Conservation (phyloP, 2,329 filamentous ascomycete genomes). For the Fusarium redolens region DNA sequence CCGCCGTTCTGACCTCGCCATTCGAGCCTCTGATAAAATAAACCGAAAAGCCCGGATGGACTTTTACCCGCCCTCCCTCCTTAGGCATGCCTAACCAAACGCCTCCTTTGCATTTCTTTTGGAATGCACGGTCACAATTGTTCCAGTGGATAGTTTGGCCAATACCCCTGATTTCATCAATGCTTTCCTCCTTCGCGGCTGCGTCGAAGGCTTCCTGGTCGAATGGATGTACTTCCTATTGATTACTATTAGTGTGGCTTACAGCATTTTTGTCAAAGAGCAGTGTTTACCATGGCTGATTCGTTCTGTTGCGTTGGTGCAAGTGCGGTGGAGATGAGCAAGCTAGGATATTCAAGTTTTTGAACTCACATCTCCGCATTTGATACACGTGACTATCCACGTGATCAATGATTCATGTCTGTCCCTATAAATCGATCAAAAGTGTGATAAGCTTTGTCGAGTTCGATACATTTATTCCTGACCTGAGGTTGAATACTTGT, state of each 20-base stretch:
- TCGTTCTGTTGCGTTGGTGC: accelerated
- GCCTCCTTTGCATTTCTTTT: not conserved
- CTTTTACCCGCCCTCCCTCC: not conserved
- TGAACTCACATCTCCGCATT: accelerated
- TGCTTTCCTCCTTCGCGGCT: not conserved
- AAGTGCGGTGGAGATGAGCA: not conserved
- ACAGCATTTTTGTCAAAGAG: accelerated
- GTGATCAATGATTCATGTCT: not conserved
- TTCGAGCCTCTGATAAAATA: not conserved
- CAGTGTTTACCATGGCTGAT: not conserved
- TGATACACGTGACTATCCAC: not conserved
- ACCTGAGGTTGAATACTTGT: too few relatives aligned
- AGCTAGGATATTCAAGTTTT: not conserved
- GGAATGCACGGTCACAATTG: not conserved
- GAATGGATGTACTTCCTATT: not conserved
- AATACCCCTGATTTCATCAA: not conserved
- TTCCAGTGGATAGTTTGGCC: not conserved
- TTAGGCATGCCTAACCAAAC: not conserved
- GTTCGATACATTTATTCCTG: too few relatives aligned
- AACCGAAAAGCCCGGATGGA: not conserved
- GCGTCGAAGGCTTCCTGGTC: not conserved
- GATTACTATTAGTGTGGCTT: accelerated
- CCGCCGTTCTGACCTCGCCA: not conserved
- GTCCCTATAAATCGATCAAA: accelerated
- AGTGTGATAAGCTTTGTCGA: accelerated